Evolutionary conservation across 1,139 yeast genomes (phyloP).

Genomic region (Sugiyamaella japonica): DNA sequence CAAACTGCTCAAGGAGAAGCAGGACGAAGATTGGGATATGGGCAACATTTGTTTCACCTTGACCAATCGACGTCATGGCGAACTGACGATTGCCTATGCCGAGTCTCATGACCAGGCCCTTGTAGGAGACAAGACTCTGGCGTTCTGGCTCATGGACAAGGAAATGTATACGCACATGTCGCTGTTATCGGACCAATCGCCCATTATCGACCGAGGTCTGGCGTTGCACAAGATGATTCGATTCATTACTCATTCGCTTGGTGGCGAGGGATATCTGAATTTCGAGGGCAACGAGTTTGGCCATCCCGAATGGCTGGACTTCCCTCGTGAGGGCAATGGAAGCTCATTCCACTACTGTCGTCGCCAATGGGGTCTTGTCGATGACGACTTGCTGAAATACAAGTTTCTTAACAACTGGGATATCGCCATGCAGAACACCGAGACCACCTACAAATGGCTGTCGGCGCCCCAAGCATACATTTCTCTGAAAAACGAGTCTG

Average conservation of each 20-base stretch:
- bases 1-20: slow-evolving; percentile 76
- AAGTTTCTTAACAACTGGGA: slow-evolving; percentile 77
- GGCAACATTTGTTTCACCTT: slow-evolving; percentile 76
- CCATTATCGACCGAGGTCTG: slow-evolving; percentile 82
- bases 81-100: slow-evolving; percentile 87
- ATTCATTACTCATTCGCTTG: slow-evolving; percentile 78
- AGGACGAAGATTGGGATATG: slow-evolving; percentile 92
- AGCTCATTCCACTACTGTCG: slow-evolving; percentile 93
- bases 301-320: slow-evolving; percentile 98
- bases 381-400: slow-evolving; percentile 78
- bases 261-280: slow-evolving; percentile 94
- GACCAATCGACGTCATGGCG: slow-evolving; percentile 85
- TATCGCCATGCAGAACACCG: slow-evolving; percentile 76
- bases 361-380: slow-evolving; percentile 84
- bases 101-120: slow-evolving; percentile 97
- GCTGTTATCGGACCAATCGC: slow-evolving; percentile 65
- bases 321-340: slow-evolving; percentile 85
- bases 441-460: slow-evolving; percentile 68
- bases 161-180: slow-evolving; percentile 98
- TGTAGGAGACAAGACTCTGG: slow-evolving; percentile 94
- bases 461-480: slow-evolving; percentile 79
- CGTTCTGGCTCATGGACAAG: slow-evolving; percentile 98
- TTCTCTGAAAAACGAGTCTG: slow-evolving; percentile 82
- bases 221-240: slow-evolving; percentile 90
- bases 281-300: slow-evolving; percentile 99